These are phyloP conservation scores for Cladobotryum protrusum DNA, from an alignment of 2,329 filamentous ascomycete genomes.

Conservation along the genomic window DNA sequence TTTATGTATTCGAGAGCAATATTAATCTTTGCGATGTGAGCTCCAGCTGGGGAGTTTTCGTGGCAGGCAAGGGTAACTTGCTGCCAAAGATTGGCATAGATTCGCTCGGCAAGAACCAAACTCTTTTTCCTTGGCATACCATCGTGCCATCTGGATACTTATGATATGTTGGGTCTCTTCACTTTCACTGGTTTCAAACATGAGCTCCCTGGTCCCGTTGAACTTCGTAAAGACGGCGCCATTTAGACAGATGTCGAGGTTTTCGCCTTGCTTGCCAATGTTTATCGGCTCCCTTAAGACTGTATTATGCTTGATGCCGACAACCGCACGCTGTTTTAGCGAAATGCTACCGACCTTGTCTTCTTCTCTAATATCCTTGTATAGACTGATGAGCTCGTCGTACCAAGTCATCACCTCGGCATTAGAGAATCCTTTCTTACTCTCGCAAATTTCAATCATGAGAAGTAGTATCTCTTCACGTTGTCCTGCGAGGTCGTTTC, in stretches of 20 bases:
- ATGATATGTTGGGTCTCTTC: slow-evolving; percentile 28
- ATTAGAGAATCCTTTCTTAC: no score
- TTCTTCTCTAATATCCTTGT: no score
- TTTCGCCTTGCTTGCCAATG: slow-evolving; percentile 17
- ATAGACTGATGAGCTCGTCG: no score
- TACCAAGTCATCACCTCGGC: no score
- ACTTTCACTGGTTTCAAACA: slow-evolving; percentile 30
- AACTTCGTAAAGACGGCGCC: slow-evolving; percentile 21
- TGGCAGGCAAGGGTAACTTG: slow-evolving; percentile 29
- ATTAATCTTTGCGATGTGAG: slow-evolving; percentile 30
- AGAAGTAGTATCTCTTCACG: no score
- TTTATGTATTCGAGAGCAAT: slow-evolving; percentile 33
- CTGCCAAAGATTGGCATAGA: slow-evolving; percentile 35
- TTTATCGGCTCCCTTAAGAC: no score
- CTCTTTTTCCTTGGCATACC: slow-evolving; percentile 25
- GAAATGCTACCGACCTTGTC: slow-evolving; percentile 15
- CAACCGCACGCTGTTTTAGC: slow-evolving; percentile 11
- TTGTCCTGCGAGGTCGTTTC: no score
- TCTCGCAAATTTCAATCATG: no score
- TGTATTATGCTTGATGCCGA: no score
- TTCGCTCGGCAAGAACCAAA: slow-evolving; percentile 30
- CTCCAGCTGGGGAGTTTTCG: slow-evolving; percentile 12
- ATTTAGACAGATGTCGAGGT: slow-evolving; percentile 29
- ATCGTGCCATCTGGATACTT: slow-evolving; percentile 28
- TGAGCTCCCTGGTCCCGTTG: slow-evolving; percentile 26